Conservation (phyloP, 345 rosid species). For the Eucalyptus erythrocorys region DNA sequence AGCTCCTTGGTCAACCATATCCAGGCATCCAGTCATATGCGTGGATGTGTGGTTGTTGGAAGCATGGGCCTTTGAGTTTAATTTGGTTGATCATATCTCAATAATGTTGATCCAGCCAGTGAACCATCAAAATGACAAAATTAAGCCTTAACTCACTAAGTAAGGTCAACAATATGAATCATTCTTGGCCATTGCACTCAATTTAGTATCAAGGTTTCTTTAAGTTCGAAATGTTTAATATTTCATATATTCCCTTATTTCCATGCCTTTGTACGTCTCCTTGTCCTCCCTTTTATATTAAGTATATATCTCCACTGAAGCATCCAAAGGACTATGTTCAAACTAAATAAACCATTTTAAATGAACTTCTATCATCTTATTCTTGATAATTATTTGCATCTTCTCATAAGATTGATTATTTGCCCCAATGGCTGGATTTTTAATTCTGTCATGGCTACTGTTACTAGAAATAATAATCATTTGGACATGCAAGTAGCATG, state of each 20-base stretch:
- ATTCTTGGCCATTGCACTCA: background rate
- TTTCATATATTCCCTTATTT: background rate
- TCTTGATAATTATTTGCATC: background rate
- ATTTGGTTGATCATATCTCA: background rate
- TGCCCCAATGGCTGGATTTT: background rate
- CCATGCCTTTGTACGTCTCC: background rate
- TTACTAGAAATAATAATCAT: background rate
- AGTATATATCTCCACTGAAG: background rate
- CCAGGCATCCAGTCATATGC: background rate
- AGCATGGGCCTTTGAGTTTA: background rate
- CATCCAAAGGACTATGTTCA: background rate
- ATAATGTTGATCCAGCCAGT: background rate
- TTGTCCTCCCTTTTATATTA: background rate
- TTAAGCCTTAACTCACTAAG: background rate
- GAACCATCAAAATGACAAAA: background rate
- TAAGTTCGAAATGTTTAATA: background rate
- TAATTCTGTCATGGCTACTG: background rate
- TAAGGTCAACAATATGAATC: background rate
- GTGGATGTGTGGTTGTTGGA: background rate
- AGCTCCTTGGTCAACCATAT: background rate
- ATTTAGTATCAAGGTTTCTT: background rate
- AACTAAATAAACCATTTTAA: background rate
- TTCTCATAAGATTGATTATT: background rate
- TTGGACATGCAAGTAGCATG: background rate
- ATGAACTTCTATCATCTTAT: background rate